Base-by-base conservation (phyloP, 2,329 filamentous ascomycete species). In the Taxawa tesnikishii region DNA sequence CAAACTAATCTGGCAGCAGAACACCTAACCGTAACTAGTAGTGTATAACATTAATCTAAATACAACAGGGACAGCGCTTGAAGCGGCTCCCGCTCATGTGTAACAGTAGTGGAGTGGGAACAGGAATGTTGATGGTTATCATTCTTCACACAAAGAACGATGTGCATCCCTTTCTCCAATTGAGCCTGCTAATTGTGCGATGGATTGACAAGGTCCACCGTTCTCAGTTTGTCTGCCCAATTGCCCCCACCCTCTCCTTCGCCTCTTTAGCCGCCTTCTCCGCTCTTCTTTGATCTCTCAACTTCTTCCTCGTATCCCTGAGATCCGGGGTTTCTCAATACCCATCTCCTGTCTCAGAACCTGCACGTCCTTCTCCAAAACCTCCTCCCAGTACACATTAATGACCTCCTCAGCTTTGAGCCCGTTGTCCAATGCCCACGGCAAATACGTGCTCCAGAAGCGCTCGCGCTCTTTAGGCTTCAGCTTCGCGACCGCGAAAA, bases 331-430 rank as follows among this genome's bases (percentile, higher is more conserved):
- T 51, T 73, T 75, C 63, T 96, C 84, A 33, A 98, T 85, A 2
- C 83, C 78, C 46, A 98, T 53, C 51, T 85, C 70, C 4, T 50
- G 55, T 42, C 90, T 70, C 53, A 98, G 51, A 42, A 78, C 81
- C 31, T 74, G 68, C 15, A 93, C 83, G 55, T 93, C 79, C 36
- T 75, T 82, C 60, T 87, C 79, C 43, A 98, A 59, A 60, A 88
- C 73, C 63, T 96, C 84, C 59, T 98, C 90, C 90, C 90, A 98
- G 53, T 94, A 98, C 2, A 98, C 78, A 55, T 94, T 94, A 43
- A 98, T 87, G 19, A 96, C 65, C 50, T 93, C 83, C 47, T 80
- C 74, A 29, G 75, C 70, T 34, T 70, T 62, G 42, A 84, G 55
- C 10, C 90, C 90, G 54, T 93, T 96, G 33, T 73, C 64, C 27